Conservation (phyloP, 2,329 filamentous ascomycete species). For the Alternaria brassicae region DNA sequence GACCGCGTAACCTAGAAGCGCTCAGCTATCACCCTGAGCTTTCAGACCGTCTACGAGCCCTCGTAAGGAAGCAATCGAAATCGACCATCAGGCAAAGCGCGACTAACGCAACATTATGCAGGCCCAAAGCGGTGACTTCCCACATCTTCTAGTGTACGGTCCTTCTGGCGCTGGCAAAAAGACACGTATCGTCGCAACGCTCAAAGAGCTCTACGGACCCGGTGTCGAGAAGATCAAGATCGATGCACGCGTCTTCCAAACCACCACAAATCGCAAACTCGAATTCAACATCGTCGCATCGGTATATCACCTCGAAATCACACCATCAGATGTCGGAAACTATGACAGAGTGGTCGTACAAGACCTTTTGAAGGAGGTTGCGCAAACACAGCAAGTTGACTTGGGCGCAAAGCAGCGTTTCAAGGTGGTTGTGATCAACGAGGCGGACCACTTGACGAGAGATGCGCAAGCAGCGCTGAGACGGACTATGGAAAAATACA, state of each 20-base stretch:
- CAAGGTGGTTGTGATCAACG: constrained; percentile 99
- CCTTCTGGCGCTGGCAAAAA: constrained; percentile 98
- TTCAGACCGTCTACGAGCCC: constrained; percentile 82
- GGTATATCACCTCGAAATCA: constrained; percentile 98
- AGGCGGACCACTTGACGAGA: constrained; percentile 90
- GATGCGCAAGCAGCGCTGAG: constrained; percentile 95
- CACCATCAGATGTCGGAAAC: constrained; percentile 93
- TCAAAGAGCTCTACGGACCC: constrained; percentile 93
- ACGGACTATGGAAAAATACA: constrained; percentile 99
- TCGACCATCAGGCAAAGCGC: constrained; percentile 3
- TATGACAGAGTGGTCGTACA: constrained; percentile 97
- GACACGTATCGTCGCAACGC: constrained; percentile 91
- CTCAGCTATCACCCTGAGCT: constrained; percentile 90
- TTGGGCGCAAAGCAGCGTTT: constrained; percentile 87
- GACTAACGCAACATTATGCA: constrained; percentile 49
- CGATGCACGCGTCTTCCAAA: constrained; percentile 95
- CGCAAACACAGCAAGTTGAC: constrained; percentile 99
- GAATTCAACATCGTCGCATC: constrained; percentile 99
- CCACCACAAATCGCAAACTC: constrained; percentile 92
- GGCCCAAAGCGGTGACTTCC: constrained; percentile 97
- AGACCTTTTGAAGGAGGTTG: constrained; percentile 94
- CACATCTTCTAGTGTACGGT: constrained; percentile 95
- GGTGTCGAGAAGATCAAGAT: constrained; percentile 99
- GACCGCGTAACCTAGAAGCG: constrained; percentile 75
- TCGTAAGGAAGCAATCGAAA: constrained; percentile 64